phyloP scores from a whole-genome alignment of 192 early-diverging fungal genomes.

The Backusella tarrabulga region DNA sequence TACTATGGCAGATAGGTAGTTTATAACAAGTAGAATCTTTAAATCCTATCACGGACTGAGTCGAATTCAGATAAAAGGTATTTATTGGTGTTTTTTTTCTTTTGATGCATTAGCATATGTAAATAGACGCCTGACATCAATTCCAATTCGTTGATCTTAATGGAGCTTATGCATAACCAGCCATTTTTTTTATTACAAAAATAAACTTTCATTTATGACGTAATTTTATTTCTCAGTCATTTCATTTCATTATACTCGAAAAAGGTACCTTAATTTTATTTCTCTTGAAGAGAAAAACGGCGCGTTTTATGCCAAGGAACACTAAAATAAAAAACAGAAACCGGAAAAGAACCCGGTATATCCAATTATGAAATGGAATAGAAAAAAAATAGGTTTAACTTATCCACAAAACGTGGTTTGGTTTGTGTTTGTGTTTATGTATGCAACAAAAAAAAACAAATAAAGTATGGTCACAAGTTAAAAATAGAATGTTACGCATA shows the following conservation, averaged over 20 bases:
- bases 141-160: background rate
- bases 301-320: background rate
- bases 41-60: background rate
- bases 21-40: background rate
- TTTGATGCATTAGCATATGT: background rate
- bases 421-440: background rate
- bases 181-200: background rate
- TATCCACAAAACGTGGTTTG: background rate
- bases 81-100: background rate
- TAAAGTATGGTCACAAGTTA: background rate
- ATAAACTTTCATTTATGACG: background rate
- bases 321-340: background rate
- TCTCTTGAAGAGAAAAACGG: background rate
- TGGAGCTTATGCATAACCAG: background rate
- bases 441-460: background rate
- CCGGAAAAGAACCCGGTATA: background rate
- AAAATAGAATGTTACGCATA: background rate
- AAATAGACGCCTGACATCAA: background rate
- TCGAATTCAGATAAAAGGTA: background rate
- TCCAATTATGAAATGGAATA: background rate
- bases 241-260: background rate
- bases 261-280: background rate
- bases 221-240: background rate
- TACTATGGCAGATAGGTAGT: background rate
- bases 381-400: background rate